Base-by-base conservation (phyloP, 805 yeast species). In the Vanderwaltozyma yarrowii region DNA sequence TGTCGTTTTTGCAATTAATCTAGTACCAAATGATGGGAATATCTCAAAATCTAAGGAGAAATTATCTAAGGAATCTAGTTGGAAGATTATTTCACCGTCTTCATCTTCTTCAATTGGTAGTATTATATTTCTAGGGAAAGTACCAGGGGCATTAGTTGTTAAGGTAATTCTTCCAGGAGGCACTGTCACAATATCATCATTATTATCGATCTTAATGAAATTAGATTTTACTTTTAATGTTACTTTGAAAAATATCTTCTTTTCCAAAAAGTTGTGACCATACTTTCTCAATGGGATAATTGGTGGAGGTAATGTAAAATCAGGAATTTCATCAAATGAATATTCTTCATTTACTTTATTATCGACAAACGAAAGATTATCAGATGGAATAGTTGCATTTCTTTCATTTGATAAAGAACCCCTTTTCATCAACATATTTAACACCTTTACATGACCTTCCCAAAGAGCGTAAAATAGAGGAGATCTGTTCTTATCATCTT, bases 191-290 rank as follows among this genome's bases (percentile, higher is more conserved):
- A 64, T 42, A 23, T 52, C 63, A 30, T 69, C 72, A 41, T 70
- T 71, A 20, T 68, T 62, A 40, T 68, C 63, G 23, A 75, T 49
- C 21, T 60, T 58, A 35, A 71, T 62, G 1, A 76, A 66, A 31
- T 67, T 62, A 35, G 69, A 55, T 8, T 67, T 65, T 40, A 71
- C 37, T 47, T 77, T 76, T 50, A 87, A 79, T 2, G 74, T 70
- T 31, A 92, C 63, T 54, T 88, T 95, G 23, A 92, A 70, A 44
- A 87, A 76, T 4, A 85, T 85, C 58, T 85, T 86, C 56, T 83
- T 84, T 54, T 92, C 97, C 52, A 92, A 64, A 65, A 87, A 92
- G 58, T 86, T 92, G 61, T 92, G 98, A 13, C 98, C 98, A 56
- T 92, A 92, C 50, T 94, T 75, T 51, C 96, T 71, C 38, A 92